Evolutionary conservation across 139 green algal species (phyloP).

Genomic region (Spirogloea muscicola): DNA sequence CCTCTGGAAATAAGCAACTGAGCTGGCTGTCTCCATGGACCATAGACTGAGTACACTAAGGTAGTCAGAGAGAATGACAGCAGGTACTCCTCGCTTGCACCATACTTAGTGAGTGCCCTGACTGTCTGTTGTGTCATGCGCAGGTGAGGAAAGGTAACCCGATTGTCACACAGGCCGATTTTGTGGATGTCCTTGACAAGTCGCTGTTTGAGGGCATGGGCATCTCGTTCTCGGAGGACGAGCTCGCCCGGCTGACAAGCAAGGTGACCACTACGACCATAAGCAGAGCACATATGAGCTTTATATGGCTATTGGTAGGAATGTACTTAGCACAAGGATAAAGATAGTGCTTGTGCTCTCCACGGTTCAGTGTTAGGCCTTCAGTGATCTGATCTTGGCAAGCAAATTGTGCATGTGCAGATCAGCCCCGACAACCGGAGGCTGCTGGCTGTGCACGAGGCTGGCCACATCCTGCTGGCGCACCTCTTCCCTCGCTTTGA

Average conservation of each 20-base stretch:
- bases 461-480: constrained; percentile 27
- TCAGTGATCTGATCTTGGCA: no score
- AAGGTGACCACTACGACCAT: no score
- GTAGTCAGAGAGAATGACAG: neutral
- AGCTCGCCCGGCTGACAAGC: neutral
- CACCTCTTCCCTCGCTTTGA: constrained; percentile 35
- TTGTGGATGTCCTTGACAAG: constrained; percentile 10
- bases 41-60: neutral
- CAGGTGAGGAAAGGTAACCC: neutral
- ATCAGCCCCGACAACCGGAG: no score
- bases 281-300: no score
- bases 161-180: constrained; percentile 22
- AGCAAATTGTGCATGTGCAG: no score
- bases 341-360: no score
- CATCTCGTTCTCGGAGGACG: neutral
- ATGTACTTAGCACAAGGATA: no score
- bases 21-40: neutral
- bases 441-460: constrained; percentile 32
- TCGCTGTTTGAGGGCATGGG: constrained; percentile 11
- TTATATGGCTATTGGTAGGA: no score
- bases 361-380: no score
- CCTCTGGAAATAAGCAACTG: neutral
- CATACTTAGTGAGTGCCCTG: neutral
- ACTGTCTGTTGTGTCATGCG: neutral
- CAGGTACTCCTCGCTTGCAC: neutral